Evolutionary conservation across 169 alveolate genomes (phyloP).

Genomic region (Plasmodium cynomolgi): DNA sequence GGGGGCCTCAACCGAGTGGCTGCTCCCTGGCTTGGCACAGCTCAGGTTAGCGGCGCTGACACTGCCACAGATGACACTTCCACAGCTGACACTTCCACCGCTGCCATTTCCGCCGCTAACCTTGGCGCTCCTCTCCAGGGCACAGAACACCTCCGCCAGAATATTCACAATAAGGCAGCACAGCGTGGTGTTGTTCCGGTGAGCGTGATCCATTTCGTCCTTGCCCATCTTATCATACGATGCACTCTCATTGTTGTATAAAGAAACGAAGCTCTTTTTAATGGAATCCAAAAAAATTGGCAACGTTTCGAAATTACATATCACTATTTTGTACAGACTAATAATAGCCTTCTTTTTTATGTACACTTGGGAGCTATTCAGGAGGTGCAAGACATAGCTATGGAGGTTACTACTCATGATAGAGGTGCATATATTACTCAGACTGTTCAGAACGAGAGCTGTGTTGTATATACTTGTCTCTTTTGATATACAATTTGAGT

Average conservation of each 20-base stretch:
- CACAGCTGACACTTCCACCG: not conserved
- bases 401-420: constrained; percentile 46
- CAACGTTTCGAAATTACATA: constrained; percentile 20
- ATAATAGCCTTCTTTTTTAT: constrained; percentile 30
- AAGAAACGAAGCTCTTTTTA: constrained; percentile 15
- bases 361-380: constrained; percentile 38
- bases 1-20: not conserved
- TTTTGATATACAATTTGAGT: not conserved
- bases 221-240: constrained; percentile 6
- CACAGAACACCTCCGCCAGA: constrained; percentile 36
- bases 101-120: not conserved
- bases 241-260: constrained; percentile 18
- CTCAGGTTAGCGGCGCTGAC: too few species aligned
- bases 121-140: not conserved
- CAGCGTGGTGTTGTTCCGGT: constrained; percentile 13
- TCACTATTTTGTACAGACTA: constrained; percentile 29
- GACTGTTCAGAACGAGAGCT: constrained; percentile 23
- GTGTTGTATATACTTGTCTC: constrained; percentile 26
- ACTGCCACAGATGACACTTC: not conserved
- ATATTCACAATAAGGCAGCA: constrained; percentile 52
- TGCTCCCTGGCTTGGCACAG: too few species aligned
- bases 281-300: constrained; percentile 15
- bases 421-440: constrained; percentile 49
- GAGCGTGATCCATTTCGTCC: not conserved
- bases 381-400: constrained; percentile 15